Conservation (phyloP, 2,329 filamentous ascomycete genomes). For the Trichoderma sp. region DNA sequence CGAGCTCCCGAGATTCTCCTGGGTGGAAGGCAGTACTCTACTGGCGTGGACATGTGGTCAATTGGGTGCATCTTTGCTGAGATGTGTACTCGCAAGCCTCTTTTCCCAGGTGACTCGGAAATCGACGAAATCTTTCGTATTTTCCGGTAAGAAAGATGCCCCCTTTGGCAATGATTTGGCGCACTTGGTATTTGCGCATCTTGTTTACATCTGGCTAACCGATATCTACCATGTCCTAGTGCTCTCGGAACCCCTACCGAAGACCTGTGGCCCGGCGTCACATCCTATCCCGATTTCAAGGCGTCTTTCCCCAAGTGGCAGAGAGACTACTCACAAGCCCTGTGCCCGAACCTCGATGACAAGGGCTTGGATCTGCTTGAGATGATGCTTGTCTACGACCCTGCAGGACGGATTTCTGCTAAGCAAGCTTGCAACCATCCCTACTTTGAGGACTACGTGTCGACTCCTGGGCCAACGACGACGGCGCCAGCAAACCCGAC, state of each 20-base stretch:
- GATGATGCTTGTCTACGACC: conserved; percentile 79
- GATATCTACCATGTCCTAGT: conserved; percentile 36
- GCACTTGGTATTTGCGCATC: not conserved
- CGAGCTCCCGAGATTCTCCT: conserved; percentile 86
- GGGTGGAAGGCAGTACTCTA: conserved; percentile 87
- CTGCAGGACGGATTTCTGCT: conserved; percentile 80
- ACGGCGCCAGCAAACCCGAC: conserved; percentile 20
- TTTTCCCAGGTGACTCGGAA: conserved; percentile 86
- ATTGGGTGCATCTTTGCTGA: conserved; percentile 93
- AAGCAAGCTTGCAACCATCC: conserved; percentile 83
- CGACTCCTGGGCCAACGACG: conserved; percentile 29
- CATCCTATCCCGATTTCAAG: conserved; percentile 94
- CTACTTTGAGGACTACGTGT: conserved; percentile 61
- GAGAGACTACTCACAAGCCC: conserved; percentile 61
- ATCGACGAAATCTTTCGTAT: conserved; percentile 47
- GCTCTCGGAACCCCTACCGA: conserved; percentile 82
- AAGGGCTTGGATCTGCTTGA: conserved; percentile 65
- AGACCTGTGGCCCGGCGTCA: conserved; percentile 82
- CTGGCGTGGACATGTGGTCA: conserved; percentile 95
- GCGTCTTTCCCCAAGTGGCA: conserved; percentile 88
- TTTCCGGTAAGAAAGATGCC: conserved; percentile 61
- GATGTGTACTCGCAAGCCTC: conserved; percentile 90
- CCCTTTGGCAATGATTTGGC: not conserved
- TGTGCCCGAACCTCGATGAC: conserved; percentile 73
- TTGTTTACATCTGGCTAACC: not conserved